These are phyloP conservation scores for Coemansia sp. DNA, from an alignment of 192 early-diverging fungal species.

Conservation along the genomic window DNA sequence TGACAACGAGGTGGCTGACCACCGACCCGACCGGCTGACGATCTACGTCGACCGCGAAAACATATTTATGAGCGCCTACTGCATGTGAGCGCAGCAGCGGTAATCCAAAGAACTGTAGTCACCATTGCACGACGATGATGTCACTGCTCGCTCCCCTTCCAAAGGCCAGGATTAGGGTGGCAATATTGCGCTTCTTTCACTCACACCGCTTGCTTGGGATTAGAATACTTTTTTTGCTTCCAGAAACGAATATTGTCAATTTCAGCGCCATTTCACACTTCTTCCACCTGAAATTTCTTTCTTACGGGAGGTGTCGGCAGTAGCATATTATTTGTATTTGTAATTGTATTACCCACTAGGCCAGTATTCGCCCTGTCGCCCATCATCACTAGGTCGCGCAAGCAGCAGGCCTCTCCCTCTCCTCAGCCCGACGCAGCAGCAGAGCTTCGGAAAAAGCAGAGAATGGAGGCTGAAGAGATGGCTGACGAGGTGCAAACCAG, in stretches of 20 bases:
- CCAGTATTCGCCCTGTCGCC: constrained; percentile 1
- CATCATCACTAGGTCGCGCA: constrained; percentile 1
- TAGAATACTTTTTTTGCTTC: too few relatives aligned
- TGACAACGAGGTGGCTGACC: constrained; percentile 28
- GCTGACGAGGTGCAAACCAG: not conserved
- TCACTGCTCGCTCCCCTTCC: not conserved
- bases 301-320: too few relatives aligned
- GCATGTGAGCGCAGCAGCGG: constrained; percentile 12
- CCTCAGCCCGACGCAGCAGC: not conserved
- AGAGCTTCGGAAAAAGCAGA: constrained; percentile 28
- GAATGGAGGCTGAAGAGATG: constrained; percentile 26
- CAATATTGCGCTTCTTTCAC: too few relatives aligned
- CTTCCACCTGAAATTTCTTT: not conserved
- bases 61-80: constrained; percentile 44
- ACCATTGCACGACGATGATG: not conserved
- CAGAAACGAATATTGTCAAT: too few relatives aligned
- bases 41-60: constrained; percentile 53
- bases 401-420: constrained; percentile 12
- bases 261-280: too few relatives aligned
- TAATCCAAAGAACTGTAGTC: not conserved
- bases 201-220: too few relatives aligned
- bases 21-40: constrained; percentile 29
- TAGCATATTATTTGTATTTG: not conserved
- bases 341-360: not conserved
- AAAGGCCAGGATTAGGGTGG: not conserved